A percentile compares a stretch with the other conserved stretches of the same genome.
phyloP scores from a whole-genome alignment of 257 asterid genomes.

The Capsicum chinense region DNA sequence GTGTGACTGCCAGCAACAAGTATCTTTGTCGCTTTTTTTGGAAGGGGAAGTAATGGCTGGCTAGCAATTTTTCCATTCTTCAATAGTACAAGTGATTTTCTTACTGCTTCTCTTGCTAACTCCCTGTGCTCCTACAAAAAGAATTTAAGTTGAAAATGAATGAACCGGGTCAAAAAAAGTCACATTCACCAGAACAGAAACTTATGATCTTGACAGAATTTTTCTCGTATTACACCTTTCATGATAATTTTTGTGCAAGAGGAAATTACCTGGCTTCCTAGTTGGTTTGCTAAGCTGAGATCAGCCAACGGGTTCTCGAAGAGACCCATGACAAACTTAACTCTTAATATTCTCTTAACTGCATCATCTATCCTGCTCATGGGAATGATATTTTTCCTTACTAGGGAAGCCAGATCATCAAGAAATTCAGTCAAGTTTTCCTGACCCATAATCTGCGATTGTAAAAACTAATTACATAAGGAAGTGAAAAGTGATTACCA shows the following conservation, averaged over 20 bases:
- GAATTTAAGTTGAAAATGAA: background rate
- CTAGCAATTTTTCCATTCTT: slow-evolving; percentile 35
- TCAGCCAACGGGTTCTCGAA: slow-evolving; percentile 47
- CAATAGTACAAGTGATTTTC: slow-evolving; percentile 39
- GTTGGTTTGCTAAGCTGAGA: slow-evolving; percentile 35
- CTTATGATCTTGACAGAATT: background rate
- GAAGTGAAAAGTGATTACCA: background rate
- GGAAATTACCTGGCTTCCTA: slow-evolving; percentile 38
- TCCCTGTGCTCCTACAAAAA: slow-evolving; percentile 31
- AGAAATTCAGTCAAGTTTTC: slow-evolving; percentile 36
- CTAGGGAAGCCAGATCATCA: slow-evolving; percentile 38
- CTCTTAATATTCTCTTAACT: slow-evolving; percentile 45
- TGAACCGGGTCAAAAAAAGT: background rate
- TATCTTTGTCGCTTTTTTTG: slow-evolving; percentile 29
- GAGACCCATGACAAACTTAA: slow-evolving; percentile 44
- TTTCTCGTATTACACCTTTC: background rate
- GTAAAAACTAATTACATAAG: background rate
- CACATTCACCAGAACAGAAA: background rate
- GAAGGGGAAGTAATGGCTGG: slow-evolving; percentile 36
- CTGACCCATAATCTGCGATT: slow-evolving; percentile 42
- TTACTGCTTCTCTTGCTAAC: slow-evolving; percentile 44
- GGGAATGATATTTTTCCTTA: slow-evolving; percentile 43
- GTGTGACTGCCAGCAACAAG: slow-evolving; percentile 41
- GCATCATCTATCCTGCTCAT: slow-evolving; percentile 55
- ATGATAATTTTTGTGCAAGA: background rate